Evolutionary conservation across 345 rosid species (phyloP), one percentile per base, ranked within the genome.

Genomic region (Aquilaria yunnanensis): DNA sequence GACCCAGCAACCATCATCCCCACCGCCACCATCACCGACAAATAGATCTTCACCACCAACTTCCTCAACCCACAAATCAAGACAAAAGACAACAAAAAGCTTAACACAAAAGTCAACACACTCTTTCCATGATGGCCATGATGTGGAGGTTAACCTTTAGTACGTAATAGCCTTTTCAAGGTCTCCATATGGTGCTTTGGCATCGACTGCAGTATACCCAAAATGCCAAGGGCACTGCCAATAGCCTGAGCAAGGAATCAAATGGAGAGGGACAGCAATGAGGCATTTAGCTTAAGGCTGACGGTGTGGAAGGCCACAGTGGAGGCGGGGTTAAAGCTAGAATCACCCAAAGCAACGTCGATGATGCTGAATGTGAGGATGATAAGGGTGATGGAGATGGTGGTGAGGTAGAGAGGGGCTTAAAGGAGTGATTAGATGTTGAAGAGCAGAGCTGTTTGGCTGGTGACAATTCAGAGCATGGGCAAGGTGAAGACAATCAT

Each of bases 51-150:
- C 63, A 83, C 9, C 59, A 83, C 7, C 1, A 55, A 2, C 57
- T 48, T 83, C 37, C 60, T 79, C 10, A 92, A 89, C 51, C 92
- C 96, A 58, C 30, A 80, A 0, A 75, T 48, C 72, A 85, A 47
- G 5, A 81, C 72, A 51, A 75, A 4, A 47, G 85, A 79, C 57
- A 76, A 73, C 5, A 73, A 69, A 48, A 88, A 67, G 59, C 70
- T 65, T 3, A 75, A 72, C 53, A 63, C 32, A 56, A 83, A 85
- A 6, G 86, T 83, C 61, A 83, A 23, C 23, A 54, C 10, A 62
- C 47, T 13, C 85, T 85, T 67, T 88, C 96, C 0, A 80, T 86
- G n/a, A 77, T 41, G 13, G 85, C 89, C 14, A 87, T 89, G 2
- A 81, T 74, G 23, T 78, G 86, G 61, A 76, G 53, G 52, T 80